A percentile compares a stretch with the other conserved stretches of the same genome.
Evolutionary conservation across 164 flowering plant genomes (phyloP).

Genomic region (Liquidambar formosana): DNA sequence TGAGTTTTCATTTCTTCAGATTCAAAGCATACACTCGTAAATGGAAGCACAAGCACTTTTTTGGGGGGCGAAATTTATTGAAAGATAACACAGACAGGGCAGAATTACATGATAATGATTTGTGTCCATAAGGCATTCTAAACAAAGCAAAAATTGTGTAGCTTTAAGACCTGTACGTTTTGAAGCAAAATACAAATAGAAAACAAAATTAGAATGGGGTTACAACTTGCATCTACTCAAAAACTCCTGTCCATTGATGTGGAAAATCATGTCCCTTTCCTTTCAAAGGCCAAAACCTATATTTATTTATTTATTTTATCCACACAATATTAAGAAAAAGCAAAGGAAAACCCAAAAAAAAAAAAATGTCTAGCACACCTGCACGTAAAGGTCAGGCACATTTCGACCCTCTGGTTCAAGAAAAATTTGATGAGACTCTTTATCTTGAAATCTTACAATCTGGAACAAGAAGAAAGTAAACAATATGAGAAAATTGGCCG

Average conservation of each 20-base stretch:
- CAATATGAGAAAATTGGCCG: background rate
- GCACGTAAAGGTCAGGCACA: constrained; percentile 97
- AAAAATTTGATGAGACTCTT: constrained; percentile 96
- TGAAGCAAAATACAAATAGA: background rate
- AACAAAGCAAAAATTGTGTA: background rate
- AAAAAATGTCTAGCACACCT: constrained; percentile 51
- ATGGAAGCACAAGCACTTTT: too few relatives aligned
- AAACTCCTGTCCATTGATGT: background rate
- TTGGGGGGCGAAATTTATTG: too few relatives aligned
- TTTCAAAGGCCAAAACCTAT: background rate
- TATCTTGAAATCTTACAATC: constrained; percentile 96
- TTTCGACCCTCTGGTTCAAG: constrained; percentile 94
- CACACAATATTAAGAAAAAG: background rate
- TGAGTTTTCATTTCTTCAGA: too few relatives aligned
- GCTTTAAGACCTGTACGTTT: background rate
- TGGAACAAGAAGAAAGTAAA: constrained; percentile 22
- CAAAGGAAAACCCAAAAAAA: background rate
- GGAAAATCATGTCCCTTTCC: background rate
- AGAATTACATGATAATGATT: background rate
- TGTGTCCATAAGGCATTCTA: background rate
- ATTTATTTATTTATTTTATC: background rate
- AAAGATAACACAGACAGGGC: background rate
- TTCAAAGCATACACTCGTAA: too few relatives aligned
- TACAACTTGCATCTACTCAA: too few relatives aligned
- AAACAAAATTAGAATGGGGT: background rate